Percentiles rank a stretch among this genome's conserved stretches.
Evolutionary conservation across 768 basidiomycete genomes (phyloP).

Genomic region (Pleurotus sapidus): DNA sequence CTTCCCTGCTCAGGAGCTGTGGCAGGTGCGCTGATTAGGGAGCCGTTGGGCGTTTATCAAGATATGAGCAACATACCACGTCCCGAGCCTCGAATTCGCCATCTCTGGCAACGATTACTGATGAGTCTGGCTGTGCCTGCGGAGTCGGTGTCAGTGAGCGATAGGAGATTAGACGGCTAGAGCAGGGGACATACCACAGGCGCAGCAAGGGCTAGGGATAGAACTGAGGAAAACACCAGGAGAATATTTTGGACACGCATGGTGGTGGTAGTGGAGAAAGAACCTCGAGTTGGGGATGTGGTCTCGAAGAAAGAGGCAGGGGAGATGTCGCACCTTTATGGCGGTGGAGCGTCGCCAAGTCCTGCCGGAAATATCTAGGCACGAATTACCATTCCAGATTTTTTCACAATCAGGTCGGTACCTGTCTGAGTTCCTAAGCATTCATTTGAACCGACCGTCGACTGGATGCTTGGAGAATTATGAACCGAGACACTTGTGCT

Average conservation of each 20-base stretch:
- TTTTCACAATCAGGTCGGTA: neutral
- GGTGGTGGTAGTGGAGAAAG: neutral
- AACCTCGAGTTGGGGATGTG: neutral
- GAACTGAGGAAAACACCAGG: conserved; percentile 6
- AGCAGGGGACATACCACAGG: conserved; percentile 5
- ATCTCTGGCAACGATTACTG: neutral
- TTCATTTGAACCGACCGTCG: too few species aligned
- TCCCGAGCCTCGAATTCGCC: conserved; percentile 4
- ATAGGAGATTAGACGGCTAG: neutral
- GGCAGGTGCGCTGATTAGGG: too few species aligned
- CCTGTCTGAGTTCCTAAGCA: conserved; percentile 1
- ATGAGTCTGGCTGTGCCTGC: conserved; percentile 5
- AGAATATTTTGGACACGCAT: conserved; percentile 5
- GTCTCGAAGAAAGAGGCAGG: neutral
- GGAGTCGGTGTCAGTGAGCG: neutral
- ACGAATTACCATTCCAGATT: neutral
- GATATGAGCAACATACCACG: neutral
- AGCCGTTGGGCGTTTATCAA: too few species aligned
- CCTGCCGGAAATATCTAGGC: neutral
- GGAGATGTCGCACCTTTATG: neutral
- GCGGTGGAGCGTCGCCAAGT: neutral
- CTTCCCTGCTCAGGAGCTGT: neutral
- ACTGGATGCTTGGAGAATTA: neutral
- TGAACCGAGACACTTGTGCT: neutral
- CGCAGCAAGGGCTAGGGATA: conserved; percentile 2